Conservation (phyloP, 1,284 basidiomycete genomes). For the Cutaneotrichosporon sp. region DNA sequence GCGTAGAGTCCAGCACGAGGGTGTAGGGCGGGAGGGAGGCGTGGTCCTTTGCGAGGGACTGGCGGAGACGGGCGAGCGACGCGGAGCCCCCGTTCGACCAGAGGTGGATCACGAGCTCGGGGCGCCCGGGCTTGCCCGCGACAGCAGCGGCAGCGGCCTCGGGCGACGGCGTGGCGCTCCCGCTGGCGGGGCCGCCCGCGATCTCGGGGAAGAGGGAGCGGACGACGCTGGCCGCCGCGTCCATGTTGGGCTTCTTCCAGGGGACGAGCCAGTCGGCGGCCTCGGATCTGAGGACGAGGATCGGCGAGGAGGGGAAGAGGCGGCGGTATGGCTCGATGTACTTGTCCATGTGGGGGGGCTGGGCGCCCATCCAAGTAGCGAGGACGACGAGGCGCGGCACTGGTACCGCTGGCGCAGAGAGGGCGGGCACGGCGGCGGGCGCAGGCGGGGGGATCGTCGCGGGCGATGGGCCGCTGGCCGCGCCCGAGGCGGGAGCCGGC, state of each 20-base stretch:
- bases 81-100: conserved; percentile 24
- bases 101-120: conserved; percentile 20
- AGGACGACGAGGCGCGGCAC: conserved; percentile 21
- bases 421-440: neutral
- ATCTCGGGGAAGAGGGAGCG: conserved; percentile 7
- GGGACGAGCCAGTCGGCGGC: conserved; percentile 10
- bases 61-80: conserved; percentile 11
- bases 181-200: too few relatives aligned
- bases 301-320: conserved; percentile 17
- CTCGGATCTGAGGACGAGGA: conserved; percentile 21
- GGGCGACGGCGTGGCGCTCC: neutral
- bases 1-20: conserved; percentile 19
- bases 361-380: conserved; percentile 26
- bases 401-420: neutral
- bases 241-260: neutral
- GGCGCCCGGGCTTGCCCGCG: neutral
- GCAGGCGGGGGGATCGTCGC: neutral
- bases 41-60: neutral
- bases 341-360: conserved; percentile 17
- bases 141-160: neutral
- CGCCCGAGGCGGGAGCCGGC: neutral
- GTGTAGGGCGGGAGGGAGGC: conserved; percentile 15
- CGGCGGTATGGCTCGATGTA: conserved; percentile 20
- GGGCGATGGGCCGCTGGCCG: neutral
- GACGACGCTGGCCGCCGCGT: conserved; percentile 1